A percentile compares a stretch with the other conserved stretches of the same genome.
phyloP scores from a whole-genome alignment of 352 stramenopile species.

The Globisporangium recalcitrans region DNA sequence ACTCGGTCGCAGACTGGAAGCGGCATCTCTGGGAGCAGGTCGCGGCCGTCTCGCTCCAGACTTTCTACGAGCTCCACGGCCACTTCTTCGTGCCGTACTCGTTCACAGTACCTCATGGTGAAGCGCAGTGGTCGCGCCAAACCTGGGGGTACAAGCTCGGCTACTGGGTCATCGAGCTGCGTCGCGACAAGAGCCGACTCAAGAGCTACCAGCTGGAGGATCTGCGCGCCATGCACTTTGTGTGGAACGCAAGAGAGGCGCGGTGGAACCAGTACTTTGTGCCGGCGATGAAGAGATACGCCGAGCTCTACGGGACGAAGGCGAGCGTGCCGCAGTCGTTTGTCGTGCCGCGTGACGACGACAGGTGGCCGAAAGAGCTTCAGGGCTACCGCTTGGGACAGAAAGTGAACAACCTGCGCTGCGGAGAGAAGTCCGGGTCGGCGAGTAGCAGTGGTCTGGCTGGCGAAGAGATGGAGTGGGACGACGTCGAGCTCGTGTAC shows the following conservation, averaged over 20 bases:
- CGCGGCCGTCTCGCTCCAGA: slow-evolving; percentile 22
- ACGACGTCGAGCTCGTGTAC: slow-evolving; percentile 35
- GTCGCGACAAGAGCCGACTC: slow-evolving; percentile 24
- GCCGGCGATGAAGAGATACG: slow-evolving; percentile 28
- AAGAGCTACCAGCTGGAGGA: slow-evolving; percentile 31
- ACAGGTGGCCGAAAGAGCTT: slow-evolving; percentile 23
- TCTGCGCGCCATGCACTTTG: slow-evolving; percentile 25
- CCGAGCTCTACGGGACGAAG: slow-evolving; percentile 21
- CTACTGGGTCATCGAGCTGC: slow-evolving; percentile 36
- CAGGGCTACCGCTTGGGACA: slow-evolving; percentile 34
- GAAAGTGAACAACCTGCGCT: slow-evolving; percentile 43
- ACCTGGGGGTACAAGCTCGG: slow-evolving; percentile 41
- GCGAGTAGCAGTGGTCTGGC: not conserved
- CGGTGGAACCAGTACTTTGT: slow-evolving; percentile 37
- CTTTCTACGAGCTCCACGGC: slow-evolving; percentile 21
- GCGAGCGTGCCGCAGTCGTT: slow-evolving; percentile 34
- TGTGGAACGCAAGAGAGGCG: slow-evolving; percentile 28
- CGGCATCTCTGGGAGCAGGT: slow-evolving; percentile 30
- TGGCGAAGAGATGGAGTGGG: slow-evolving; percentile 15
- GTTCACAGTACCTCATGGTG: slow-evolving; percentile 24
- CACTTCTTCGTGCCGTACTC: slow-evolving; percentile 32
- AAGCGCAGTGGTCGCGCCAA: slow-evolving; percentile 22
- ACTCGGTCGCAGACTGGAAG: slow-evolving; percentile 22
- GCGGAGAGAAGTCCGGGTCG: slow-evolving; percentile 13
- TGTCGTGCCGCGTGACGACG: slow-evolving; percentile 27